Percentiles rank a stretch among this genome's conserved stretches.
These are phyloP conservation scores for Trypanosoma platydactyli DNA, from an alignment of 208 protist genomes.

Conservation along the genomic window DNA sequence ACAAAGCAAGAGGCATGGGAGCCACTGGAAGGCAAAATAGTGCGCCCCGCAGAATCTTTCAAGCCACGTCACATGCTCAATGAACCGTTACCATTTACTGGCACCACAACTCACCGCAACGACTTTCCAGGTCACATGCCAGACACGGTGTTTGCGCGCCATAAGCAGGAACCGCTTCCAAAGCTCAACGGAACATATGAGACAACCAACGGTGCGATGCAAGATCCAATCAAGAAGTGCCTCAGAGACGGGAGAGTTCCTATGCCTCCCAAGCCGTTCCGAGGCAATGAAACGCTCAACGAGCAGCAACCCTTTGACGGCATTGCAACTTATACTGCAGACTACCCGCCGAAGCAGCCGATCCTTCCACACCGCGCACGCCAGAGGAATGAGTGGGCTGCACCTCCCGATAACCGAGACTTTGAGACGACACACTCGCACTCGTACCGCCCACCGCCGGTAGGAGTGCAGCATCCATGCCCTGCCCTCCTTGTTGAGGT, in stretches of 20 bases:
- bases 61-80: conserved; percentile 64
- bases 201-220: conserved; percentile 83
- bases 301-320: conserved; percentile 77
- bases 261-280: conserved; percentile 75
- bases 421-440: conserved; percentile 70
- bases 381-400: conserved; percentile 18
- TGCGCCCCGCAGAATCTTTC: conserved; percentile 84
- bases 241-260: conserved; percentile 47
- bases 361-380: conserved; percentile 34
- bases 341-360: conserved; percentile 85
- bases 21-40: conserved; percentile 63
- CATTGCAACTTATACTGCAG: conserved; percentile 85
- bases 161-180: conserved; percentile 72
- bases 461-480: conserved; percentile 65
- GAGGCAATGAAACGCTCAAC: conserved; percentile 56
- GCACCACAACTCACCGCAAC: conserved; percentile 84
- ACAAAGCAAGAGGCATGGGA: conserved; percentile 89
- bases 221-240: conserved; percentile 71
- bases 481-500: conserved; percentile 65
- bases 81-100: conserved; percentile 73
- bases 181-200: conserved; percentile 80
- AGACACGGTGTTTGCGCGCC: conserved; percentile 59
- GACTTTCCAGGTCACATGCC: conserved; percentile 88
- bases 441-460: conserved; percentile 62
- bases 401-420: conserved; percentile 79